Evolutionary conservation across 2,329 filamentous ascomycete species (phyloP), one percentile per base, ranked within the genome.

Genomic region (Arthrobotrys musiformis): DNA sequence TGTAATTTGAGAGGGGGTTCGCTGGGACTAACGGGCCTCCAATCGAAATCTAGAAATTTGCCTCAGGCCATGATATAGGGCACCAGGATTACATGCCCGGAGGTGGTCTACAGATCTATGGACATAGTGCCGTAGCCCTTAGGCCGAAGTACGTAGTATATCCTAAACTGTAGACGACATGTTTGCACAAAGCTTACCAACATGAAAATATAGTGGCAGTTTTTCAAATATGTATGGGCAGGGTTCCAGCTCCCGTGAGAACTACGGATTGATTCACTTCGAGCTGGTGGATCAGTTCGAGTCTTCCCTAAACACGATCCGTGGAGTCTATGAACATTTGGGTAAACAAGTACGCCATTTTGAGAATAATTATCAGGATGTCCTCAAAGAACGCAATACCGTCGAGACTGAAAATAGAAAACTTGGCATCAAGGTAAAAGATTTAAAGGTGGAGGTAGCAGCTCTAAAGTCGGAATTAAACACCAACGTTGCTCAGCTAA

Each of bases 271-370:
- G 22, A 52, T 77, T 11, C 46, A 50, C 13, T 77, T 66, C 7
- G 44, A 60, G 6, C 66, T 77, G 0, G 52, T 70, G 63, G n/a
- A 15, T 22, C 73, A 77, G 24, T 26, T 77, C n/a, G 48, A 77
- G 37, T 44, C 46, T 13, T 56, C 66, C 1, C 44, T 77, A n/a
- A n/a, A n/a, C 9, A 70, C 56, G 40, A 54, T 77, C 33, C 60
- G 60, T n/a, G 60, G 67, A 52, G 66, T 54, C 17, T 70, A 60
- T 17, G 35, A 54, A 6, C 66, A 70, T 44, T 77, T 33, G 50
- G 73, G 70, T 17, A 52, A 77, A 4, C 48, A 77, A 13, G 44
- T 62, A 15, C 50, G 70, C 28, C 61, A 52, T 35, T 61, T 70
- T n/a, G 73, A 77, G 30, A 70, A 67, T 24, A 70, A 62, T 17